Percentiles rank a stretch among this genome's conserved stretches.
Conservation (phyloP, 1,284 basidiomycete genomes). For the Wolfiporia cocos region DNA sequence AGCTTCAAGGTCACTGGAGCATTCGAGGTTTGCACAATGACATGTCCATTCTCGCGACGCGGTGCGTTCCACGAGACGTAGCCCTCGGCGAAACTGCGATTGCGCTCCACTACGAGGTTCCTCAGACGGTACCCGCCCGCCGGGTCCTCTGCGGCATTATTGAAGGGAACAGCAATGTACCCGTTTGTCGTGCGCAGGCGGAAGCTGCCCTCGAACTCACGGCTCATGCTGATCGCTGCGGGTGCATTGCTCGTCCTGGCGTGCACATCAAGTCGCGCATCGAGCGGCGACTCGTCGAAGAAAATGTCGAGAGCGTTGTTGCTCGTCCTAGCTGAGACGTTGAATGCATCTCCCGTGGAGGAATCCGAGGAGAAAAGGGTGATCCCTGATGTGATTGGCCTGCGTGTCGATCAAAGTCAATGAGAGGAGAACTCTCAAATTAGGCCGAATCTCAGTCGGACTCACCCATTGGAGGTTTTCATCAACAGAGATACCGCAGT, state of each 20-base stretch:
- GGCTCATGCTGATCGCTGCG: constrained; percentile 27
- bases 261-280: constrained; percentile 28
- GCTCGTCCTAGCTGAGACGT: constrained; percentile 18
- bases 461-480: no score
- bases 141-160: constrained; percentile 31
- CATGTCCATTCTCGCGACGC: constrained; percentile 3
- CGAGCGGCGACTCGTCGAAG: constrained; percentile 30
- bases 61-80: constrained; percentile 9
- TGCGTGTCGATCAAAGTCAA: no score
- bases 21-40: constrained; percentile 8
- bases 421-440: no score
- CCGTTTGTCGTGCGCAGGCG: constrained; percentile 19
- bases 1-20: neutral
- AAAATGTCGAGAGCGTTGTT: constrained; percentile 25
- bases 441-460: no score
- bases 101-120: constrained; percentile 11
- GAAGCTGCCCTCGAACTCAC: constrained; percentile 39
- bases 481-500: no score
- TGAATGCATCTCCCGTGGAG: constrained; percentile 25
- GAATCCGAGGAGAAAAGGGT: constrained; percentile 7
- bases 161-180: constrained; percentile 17
- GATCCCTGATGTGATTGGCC: no score
- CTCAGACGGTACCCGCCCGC: constrained; percentile 30
- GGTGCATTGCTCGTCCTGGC: constrained; percentile 27
- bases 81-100: constrained; percentile 2